These are phyloP conservation scores for Sindora glabra DNA, from an alignment of 306 rosid species.

Conservation along the genomic window DNA sequence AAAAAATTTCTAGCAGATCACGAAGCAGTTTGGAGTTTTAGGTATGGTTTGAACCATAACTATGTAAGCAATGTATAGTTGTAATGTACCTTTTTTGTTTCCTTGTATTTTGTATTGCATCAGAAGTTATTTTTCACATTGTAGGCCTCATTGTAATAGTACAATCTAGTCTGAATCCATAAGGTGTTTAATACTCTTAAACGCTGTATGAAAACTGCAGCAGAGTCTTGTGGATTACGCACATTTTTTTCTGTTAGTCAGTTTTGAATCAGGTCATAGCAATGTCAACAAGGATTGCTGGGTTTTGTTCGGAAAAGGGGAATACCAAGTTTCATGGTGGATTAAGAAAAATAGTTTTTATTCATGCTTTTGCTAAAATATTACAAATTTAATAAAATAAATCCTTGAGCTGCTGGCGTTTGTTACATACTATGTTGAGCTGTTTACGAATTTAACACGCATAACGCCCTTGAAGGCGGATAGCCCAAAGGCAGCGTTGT, in stretches of 20 bases:
- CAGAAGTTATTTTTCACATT: constrained; percentile 11
- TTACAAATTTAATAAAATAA: too few relatives aligned
- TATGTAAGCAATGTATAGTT: constrained; percentile 41
- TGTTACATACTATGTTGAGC: too few relatives aligned
- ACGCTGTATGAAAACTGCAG: constrained; percentile 6
- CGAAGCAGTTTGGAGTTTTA: constrained; percentile 11
- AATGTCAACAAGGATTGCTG: not conserved
- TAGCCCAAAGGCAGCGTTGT: too few relatives aligned
- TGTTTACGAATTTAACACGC: too few relatives aligned
- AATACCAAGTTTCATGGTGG: too few relatives aligned
- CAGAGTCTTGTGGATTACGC: not conserved
- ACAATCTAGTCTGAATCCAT: too few relatives aligned
- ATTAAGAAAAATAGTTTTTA: too few relatives aligned
- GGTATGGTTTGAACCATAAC: constrained; percentile 16
- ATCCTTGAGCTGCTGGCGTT: too few relatives aligned
- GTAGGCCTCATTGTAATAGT: too few relatives aligned
- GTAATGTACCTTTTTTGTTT: constrained; percentile 1
- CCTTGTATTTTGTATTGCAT: constrained; percentile 10
- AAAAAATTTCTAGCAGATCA: not conserved
- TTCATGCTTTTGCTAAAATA: too few relatives aligned
- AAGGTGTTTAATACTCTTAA: constrained; percentile 3
- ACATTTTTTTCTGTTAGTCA: not conserved
- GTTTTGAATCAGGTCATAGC: not conserved
- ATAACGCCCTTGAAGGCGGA: too few relatives aligned
- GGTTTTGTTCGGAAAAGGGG: not conserved